Evolutionary conservation across 2,329 filamentous ascomycete genomes (phyloP), one percentile per base, ranked within the genome.

Genomic region (Penicillium sp.): DNA sequence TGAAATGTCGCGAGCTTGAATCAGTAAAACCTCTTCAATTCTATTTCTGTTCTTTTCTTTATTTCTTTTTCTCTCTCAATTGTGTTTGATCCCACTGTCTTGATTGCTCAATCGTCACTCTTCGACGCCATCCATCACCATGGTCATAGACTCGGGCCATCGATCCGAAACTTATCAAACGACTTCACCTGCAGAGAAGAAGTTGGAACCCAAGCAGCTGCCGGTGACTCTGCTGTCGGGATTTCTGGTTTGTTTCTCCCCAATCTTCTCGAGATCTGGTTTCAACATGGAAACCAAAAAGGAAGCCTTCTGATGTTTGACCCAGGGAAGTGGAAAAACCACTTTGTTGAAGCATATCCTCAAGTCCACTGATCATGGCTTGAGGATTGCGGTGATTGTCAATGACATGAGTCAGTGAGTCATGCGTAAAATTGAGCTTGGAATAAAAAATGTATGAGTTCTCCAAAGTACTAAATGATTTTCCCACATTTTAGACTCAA

Each of bases 321-420:
- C 24, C 18, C 48, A 83, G 81, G 83, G 84, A 9, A 80, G 82
- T 39, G 85, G 85, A 1, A 88, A 88, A 63, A 87, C 84, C 0
- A 87, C 85, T 0, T 73, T 88, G 0, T 73, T 88, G 0, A 79
- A 85, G 50, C 80, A 86, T 50, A 84, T 88, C 43, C 76, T 88
- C 4, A 78, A 78, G 33, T 82, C 79, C 0, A 66, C 69, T 1
- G 75, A 85, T 4, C 84, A 88, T 65, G 82, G 83, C 1, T 72
- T 87, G 7, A 76, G 78, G 1, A 85, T 88, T 48, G 85, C 83
- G 0, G 80, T 88, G 11, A 84, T 88, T 24, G 84, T 88, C 34
- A 88, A 88, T 55, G 85, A 88, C 50, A 86, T 88, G 68, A 80
- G 79, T 51, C 74, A 76, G 76, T 78, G 43, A 55, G 74, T 66